Percentiles rank a stretch among this genome's conserved stretches.
These are phyloP conservation scores for Elymus sibiricus DNA, from an alignment of 176 grass and related monocot genomes.

Conservation along the genomic window DNA sequence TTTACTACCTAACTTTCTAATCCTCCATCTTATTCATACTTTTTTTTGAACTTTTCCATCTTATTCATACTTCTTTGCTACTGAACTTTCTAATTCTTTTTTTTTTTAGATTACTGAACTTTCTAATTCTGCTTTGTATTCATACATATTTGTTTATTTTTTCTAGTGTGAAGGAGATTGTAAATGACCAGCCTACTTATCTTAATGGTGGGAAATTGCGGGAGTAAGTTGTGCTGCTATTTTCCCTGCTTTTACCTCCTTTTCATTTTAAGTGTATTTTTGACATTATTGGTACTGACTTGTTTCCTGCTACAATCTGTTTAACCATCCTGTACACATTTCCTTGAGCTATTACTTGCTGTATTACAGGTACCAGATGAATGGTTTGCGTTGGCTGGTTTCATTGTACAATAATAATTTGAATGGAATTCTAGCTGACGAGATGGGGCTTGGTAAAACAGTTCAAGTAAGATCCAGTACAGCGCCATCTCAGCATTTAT, in stretches of 20 bases:
- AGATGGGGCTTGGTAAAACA: slow-evolving; percentile 99
- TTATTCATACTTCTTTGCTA: slow-evolving; percentile 29
- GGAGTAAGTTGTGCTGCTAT: slow-evolving; percentile 57
- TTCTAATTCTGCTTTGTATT: not conserved
- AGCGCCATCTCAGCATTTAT: slow-evolving; percentile 27
- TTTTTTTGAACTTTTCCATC: not conserved
- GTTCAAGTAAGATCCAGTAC: slow-evolving; percentile 68
- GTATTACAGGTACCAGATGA: slow-evolving; percentile 91
- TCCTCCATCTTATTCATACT: not conserved
- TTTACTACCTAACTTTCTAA: slow-evolving; percentile 3
- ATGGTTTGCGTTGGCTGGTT: slow-evolving; percentile 94
- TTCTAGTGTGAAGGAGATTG: slow-evolving; percentile 90
- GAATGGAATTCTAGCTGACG: slow-evolving; percentile 98
- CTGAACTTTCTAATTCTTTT: not conserved
- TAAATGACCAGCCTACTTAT: slow-evolving; percentile 82
- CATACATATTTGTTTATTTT: slow-evolving; percentile 36
- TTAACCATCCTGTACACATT: not conserved
- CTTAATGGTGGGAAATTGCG: slow-evolving; percentile 88
- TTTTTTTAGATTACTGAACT: not conserved
- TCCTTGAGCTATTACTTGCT: slow-evolving; percentile 23
- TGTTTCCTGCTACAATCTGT: not conserved
- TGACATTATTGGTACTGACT: not conserved
- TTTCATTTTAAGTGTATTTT: not conserved
- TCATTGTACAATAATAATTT: slow-evolving; percentile 97
- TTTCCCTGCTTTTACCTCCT: not conserved